phyloP scores from a whole-genome alignment of 305 asterid genomes.

The Coffea humblotiana region DNA sequence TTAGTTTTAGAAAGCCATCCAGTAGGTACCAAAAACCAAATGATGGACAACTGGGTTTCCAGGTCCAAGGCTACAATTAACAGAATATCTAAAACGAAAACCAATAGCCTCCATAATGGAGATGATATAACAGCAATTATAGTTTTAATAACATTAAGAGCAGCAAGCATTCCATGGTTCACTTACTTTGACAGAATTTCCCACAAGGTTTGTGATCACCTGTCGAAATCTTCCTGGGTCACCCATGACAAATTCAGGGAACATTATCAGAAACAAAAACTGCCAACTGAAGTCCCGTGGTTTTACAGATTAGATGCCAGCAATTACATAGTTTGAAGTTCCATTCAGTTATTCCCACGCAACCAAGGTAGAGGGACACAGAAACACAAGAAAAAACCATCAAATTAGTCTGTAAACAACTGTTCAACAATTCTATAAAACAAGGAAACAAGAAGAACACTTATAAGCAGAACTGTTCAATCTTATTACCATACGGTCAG shows the following conservation, averaged over 20 bases:
- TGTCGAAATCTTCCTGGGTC: slow-evolving; percentile 98
- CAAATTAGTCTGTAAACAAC: slow-evolving; percentile 1
- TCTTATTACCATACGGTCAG: slow-evolving; percentile 4
- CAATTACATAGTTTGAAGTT: neutral
- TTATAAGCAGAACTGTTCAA: neutral
- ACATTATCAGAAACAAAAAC: slow-evolving; percentile 89
- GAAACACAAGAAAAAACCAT: slow-evolving; percentile 3
- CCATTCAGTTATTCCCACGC: slow-evolving; percentile 9
- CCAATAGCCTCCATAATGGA: neutral
- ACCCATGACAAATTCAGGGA: slow-evolving; percentile 84
- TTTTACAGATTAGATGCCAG: slow-evolving; percentile 9
- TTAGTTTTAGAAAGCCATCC: neutral
- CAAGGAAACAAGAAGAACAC: neutral
- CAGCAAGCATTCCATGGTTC: neutral
- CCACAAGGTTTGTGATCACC: slow-evolving; percentile 90
- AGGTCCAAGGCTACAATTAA: neutral
- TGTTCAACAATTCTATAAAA: neutral
- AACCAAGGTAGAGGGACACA: neutral
- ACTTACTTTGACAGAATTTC: slow-evolving; percentile 96
- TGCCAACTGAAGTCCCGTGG: slow-evolving; percentile 67
- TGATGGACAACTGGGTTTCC: neutral
- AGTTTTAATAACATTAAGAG: slow-evolving; percentile 6
- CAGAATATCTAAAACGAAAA: neutral
- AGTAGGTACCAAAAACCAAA: neutral
- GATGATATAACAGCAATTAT: neutral